phyloP scores from a whole-genome alignment of 2,329 filamentous ascomycete species.

The Aphanocladium album region DNA sequence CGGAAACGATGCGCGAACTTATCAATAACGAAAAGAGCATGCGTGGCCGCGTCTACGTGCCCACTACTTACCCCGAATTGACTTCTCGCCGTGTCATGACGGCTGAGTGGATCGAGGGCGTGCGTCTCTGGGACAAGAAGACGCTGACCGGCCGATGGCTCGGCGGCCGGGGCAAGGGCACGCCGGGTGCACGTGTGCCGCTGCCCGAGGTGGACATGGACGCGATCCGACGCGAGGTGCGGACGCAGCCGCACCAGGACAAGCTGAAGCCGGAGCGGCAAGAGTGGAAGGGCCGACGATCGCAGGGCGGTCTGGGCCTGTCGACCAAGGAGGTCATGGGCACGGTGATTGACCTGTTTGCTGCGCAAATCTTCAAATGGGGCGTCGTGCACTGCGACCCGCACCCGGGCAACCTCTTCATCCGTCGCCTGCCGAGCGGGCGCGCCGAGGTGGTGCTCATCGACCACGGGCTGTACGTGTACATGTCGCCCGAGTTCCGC shows the following conservation, averaged over 20 bases:
- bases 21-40: slow-evolving; percentile 72
- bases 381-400: slow-evolving; percentile 94
- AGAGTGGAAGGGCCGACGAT: slow-evolving; percentile 67
- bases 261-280: slow-evolving; percentile 75
- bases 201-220: slow-evolving; percentile 49
- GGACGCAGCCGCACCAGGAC: slow-evolving; percentile 49
- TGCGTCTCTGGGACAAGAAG: slow-evolving; percentile 87
- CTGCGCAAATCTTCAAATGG: slow-evolving; percentile 97
- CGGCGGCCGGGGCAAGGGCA: slow-evolving; percentile 70
- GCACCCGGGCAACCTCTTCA: slow-evolving; percentile 95
- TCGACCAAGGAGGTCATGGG: slow-evolving; percentile 85
- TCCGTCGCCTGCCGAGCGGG: slow-evolving; percentile 78
- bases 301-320: slow-evolving; percentile 77
- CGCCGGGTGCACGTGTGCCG: slow-evolving; percentile 67
- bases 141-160: slow-evolving; percentile 72
- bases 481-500: slow-evolving; percentile 78
- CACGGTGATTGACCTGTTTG: slow-evolving; percentile 93
- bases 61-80: slow-evolving; percentile 75
- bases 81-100: slow-evolving; percentile 82
- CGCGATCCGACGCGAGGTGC: slow-evolving; percentile 39
- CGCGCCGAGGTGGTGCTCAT: slow-evolving; percentile 87
- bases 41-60: slow-evolving; percentile 79
- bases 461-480: slow-evolving; percentile 94
- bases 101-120: slow-evolving; percentile 96
- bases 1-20: slow-evolving; percentile 73